phyloP scores from a whole-genome alignment of 2,329 filamentous ascomycete species.

The Penicillium sp. region DNA sequence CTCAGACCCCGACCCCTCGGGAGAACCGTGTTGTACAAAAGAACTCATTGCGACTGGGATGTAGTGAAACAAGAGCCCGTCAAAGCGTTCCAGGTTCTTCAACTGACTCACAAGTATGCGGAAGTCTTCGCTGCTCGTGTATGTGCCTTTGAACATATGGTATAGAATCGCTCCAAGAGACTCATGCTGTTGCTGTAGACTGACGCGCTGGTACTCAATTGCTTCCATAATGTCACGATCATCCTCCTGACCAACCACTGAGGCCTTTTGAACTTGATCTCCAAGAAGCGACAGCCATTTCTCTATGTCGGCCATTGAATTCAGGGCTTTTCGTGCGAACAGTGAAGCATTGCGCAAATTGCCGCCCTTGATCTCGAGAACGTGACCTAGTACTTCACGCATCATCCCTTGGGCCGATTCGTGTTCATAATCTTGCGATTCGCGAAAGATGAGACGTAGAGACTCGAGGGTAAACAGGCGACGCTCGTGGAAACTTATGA shows the following conservation, averaged over 20 bases:
- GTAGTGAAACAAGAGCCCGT: constrained; percentile 71
- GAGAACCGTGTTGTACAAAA: constrained; percentile 73
- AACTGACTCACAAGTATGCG: constrained; percentile 64
- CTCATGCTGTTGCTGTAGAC: constrained; percentile 85
- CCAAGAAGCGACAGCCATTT: constrained; percentile 69
- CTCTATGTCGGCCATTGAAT: constrained; percentile 72
- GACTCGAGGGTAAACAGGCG: constrained; percentile 79
- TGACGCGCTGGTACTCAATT: constrained; percentile 73
- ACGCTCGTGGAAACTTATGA: constrained; percentile 84
- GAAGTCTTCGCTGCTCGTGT: constrained; percentile 69
- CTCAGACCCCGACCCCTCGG: constrained; percentile 65
- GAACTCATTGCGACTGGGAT: constrained; percentile 74
- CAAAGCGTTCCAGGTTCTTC: constrained; percentile 71
- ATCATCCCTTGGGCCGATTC: constrained; percentile 53
- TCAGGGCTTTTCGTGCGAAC: constrained; percentile 71
- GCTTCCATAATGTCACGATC: constrained; percentile 68
- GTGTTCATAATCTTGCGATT: constrained; percentile 61
- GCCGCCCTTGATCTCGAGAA: constrained; percentile 56
- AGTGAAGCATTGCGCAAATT: constrained; percentile 52
- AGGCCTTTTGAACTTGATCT: constrained; percentile 71
- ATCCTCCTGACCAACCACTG: constrained; percentile 66
- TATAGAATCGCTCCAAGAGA: constrained; percentile 75
- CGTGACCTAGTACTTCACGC: constrained; percentile 53
- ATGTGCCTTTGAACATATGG: constrained; percentile 71
- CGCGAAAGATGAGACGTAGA: constrained; percentile 71